Evolutionary conservation across 768 basidiomycete genomes (phyloP), one percentile per base, ranked within the genome.

Genomic region (Auriscalpium microsporum): DNA sequence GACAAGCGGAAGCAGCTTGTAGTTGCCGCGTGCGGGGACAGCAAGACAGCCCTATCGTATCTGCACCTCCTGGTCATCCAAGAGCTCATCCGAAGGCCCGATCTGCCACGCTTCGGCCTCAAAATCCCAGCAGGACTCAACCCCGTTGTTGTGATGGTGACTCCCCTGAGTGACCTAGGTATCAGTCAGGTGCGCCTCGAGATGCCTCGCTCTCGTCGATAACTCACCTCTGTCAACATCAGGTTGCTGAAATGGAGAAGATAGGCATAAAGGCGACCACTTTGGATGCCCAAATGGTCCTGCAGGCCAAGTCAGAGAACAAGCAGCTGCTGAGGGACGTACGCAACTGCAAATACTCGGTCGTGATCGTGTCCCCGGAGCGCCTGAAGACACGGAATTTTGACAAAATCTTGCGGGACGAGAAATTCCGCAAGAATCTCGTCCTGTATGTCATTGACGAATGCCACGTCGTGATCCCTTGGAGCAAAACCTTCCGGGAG

Each of bases 131-230:
- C 4, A 19, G n/a, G n/a, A n/a, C n/a, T n/a, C n/a, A 37, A 44
- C 11, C 55, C 58, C 1, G 46, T 59, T 10, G 38, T 23, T 14
- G 2, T 59, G 9, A 51, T 56, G 10, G 55, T 59, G 7, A 45
- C 51, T 10, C 58, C 58, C 5, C 52, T 56, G 28, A 53, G 34
- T 3, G 58, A 55, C 28, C 58, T 53, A 5, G 58, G 50, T 23
- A 42, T 51, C 28, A 56, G 48, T 33, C 54, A 59, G 42, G 58
- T 56, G 37, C 50, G 58, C n/a, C 46, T 16, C 6, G 14, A 7
- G 13, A 40, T 14, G 38, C n/a, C n/a, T n/a, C n/a, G n/a, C n/a
- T n/a, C n/a, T n/a, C 23, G 13, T 9, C 16, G 38, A 40, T 40
- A 9, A 7, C 5, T 42, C 13, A 53, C 16, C 35, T 17, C 45